Evolutionary conservation across 805 yeast species (phyloP).

Genomic region (Yamadazyma phyllophila): DNA sequence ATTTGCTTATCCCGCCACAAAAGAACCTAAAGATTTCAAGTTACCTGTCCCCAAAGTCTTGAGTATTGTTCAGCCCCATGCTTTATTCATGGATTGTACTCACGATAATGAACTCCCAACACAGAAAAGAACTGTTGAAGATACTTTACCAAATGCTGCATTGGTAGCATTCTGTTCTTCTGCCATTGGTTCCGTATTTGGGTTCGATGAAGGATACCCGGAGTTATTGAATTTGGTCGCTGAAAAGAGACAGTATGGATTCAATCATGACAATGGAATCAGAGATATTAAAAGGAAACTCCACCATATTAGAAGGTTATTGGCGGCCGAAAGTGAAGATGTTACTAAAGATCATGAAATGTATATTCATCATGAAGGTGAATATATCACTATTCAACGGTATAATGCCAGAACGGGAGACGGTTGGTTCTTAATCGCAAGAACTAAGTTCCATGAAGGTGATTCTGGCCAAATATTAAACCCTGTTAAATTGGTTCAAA

Average conservation of each 20-base stretch:
- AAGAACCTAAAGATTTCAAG: conserved; percentile 31
- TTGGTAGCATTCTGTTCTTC: conserved; percentile 89
- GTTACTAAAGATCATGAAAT: conserved; percentile 65
- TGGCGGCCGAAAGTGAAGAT: conserved; percentile 59
- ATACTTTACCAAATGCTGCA: conserved; percentile 93
- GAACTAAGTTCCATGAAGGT: conserved; percentile 63
- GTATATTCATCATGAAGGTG: conserved; percentile 93
- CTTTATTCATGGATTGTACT: conserved; percentile 95
- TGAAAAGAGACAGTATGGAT: conserved; percentile 63
- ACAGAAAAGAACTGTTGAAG: conserved; percentile 90
- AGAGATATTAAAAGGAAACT: conserved; percentile 64
- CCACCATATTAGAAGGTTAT: conserved; percentile 53
- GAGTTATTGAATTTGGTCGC: conserved; percentile 73
- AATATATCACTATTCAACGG: conserved; percentile 86
- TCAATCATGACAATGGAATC: conserved; percentile 57
- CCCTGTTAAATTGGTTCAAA: conserved; percentile 60
- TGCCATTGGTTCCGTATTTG: conserved; percentile 92
- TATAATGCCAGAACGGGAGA: conserved; percentile 78
- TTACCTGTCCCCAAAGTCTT: conserved; percentile 66
- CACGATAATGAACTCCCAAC: conserved; percentile 91
- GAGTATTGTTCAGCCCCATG: conserved; percentile 78
- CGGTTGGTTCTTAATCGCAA: conserved; percentile 86
- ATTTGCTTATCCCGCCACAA: conserved; percentile 61
- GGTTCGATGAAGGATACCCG: conserved; percentile 92
- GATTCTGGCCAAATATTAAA: conserved; percentile 52